A percentile compares a stretch with the other conserved stretches of the same genome.
Evolutionary conservation across 2,329 filamentous ascomycete species (phyloP).

Genomic region (Fusarium nelsonii): DNA sequence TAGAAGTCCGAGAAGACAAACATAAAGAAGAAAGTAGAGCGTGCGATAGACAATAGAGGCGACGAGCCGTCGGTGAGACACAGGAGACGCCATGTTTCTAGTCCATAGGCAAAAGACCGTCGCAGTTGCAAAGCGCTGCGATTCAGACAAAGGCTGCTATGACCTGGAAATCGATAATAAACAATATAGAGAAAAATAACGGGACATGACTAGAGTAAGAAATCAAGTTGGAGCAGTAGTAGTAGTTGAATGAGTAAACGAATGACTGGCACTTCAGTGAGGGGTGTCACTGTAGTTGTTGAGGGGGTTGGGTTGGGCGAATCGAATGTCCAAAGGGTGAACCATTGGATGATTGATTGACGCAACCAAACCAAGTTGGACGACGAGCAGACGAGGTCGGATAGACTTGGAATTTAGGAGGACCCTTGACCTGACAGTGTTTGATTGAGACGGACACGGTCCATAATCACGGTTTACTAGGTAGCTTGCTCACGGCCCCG

Average conservation of each 20-base stretch:
- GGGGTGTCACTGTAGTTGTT: slow-evolving; percentile 33
- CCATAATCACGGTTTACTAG: neutral
- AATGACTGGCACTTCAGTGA: slow-evolving; percentile 11
- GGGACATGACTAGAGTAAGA: slow-evolving; percentile 47
- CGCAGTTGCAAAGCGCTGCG: slow-evolving; percentile 14
- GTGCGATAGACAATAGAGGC: slow-evolving; percentile 86
- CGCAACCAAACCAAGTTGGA: slow-evolving; percentile 24
- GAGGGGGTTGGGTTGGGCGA: slow-evolving; percentile 43
- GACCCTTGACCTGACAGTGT: slow-evolving; percentile 20
- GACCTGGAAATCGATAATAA: slow-evolving; percentile 30
- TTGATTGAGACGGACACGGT: slow-evolving; percentile 1
- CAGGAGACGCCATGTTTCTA: slow-evolving; percentile 49
- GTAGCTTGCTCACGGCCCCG: neutral
- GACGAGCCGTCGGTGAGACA: slow-evolving; percentile 65
- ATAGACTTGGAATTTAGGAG: slow-evolving; percentile 9
- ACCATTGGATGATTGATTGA: slow-evolving; percentile 32
- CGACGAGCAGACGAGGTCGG: slow-evolving; percentile 30
- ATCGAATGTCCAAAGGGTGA: slow-evolving; percentile 40
- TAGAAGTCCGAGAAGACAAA: slow-evolving; percentile 79
- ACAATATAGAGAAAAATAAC: slow-evolving; percentile 24
- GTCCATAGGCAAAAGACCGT: slow-evolving; percentile 20
- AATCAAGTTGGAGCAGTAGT: neutral
- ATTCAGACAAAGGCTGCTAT: slow-evolving; percentile 17
- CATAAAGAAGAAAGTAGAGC: slow-evolving; percentile 80
- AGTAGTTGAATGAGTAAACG: slow-evolving; percentile 34